A percentile compares a stretch with the other conserved stretches of the same genome.
Conservation (phyloP, 495 filamentous ascomycete species). For the Penicillium steckii region DNA sequence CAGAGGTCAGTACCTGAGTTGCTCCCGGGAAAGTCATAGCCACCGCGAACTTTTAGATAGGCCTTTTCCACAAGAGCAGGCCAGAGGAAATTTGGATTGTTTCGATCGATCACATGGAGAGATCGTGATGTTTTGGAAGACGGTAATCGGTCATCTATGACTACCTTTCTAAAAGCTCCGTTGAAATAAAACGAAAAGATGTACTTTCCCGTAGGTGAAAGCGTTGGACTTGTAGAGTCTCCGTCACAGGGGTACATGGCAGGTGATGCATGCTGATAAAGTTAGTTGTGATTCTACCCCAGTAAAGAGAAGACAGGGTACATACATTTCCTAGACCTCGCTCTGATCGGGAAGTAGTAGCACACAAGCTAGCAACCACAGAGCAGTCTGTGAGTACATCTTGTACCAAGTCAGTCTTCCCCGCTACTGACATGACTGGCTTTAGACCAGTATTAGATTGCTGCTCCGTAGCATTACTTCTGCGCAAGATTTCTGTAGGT, state of each 20-base stretch:
- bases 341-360: slow-evolving; percentile 64
- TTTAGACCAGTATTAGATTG: not conserved
- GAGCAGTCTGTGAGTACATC: slow-evolving; percentile 95
- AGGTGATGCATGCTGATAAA: slow-evolving; percentile 60
- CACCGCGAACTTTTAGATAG: slow-evolving; percentile 93
- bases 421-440: slow-evolving; percentile 53
- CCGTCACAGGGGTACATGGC: slow-evolving; percentile 73
- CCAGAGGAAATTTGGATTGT: slow-evolving; percentile 75
- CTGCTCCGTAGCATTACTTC: slow-evolving; percentile 7
- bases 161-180: slow-evolving; percentile 81
- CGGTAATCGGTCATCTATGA: slow-evolving; percentile 91
- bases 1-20: slow-evolving; percentile 94
- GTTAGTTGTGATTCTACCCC: slow-evolving; percentile 16
- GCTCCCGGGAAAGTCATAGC: slow-evolving; percentile 98
- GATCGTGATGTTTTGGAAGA: slow-evolving; percentile 67
- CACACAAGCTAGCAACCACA: slow-evolving; percentile 93
- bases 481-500: slow-evolving; percentile 54
- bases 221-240: slow-evolving; percentile 46
- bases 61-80: slow-evolving; percentile 96
- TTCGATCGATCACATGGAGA: slow-evolving; percentile 85
- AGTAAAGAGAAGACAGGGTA: not conserved
- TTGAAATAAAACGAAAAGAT: slow-evolving; percentile 93
- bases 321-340: slow-evolving; percentile 59
- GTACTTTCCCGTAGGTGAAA: slow-evolving; percentile 83
- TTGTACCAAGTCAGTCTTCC: slow-evolving; percentile 79